Conservation (phyloP, 2,329 filamentous ascomycete species). For the Exophiala alcalophila region DNA sequence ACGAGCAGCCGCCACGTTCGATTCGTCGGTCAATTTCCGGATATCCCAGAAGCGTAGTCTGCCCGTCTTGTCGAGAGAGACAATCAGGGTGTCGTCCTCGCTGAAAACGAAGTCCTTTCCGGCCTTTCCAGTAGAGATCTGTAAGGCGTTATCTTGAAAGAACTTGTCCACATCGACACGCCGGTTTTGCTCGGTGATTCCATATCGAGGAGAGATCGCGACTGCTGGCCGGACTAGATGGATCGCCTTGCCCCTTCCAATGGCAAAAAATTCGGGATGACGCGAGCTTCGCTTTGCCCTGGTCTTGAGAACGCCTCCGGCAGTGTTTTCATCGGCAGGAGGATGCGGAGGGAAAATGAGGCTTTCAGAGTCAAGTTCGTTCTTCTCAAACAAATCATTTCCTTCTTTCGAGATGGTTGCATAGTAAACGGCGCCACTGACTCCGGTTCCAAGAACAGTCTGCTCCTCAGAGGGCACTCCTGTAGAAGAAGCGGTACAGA, state of each 20-base stretch:
- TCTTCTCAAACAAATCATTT: constrained; percentile 74
- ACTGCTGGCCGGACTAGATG: constrained; percentile 71
- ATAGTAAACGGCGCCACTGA: constrained; percentile 98
- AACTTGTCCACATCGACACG: constrained; percentile 83
- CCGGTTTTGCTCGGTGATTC: constrained; percentile 50
- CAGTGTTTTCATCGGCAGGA: constrained; percentile 82
- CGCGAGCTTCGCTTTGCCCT: constrained; percentile 84
- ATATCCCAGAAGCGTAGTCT: constrained; percentile 99
- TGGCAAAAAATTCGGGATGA: constrained; percentile 90
- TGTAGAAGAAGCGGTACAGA: constrained; percentile 65
- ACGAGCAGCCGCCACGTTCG: constrained; percentile 44
- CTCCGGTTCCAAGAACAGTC: constrained; percentile 84
- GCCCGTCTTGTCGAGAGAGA: constrained; percentile 94
- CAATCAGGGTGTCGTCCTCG: constrained; percentile 90
- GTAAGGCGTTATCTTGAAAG: constrained; percentile 79
- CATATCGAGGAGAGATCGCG: constrained; percentile 51
- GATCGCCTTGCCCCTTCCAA: constrained; percentile 93
- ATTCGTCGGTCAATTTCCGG: constrained; percentile 63
- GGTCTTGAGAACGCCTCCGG: constrained; percentile 91
- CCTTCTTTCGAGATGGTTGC: constrained; percentile 72
- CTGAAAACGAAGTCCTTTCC: constrained; percentile 98
- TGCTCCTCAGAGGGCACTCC: constrained; percentile 62
- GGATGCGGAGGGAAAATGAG: constrained; percentile 86
- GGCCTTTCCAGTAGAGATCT: constrained; percentile 95
- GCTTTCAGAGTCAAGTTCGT: constrained; percentile 77